Base-by-base conservation (phyloP, 2,329 filamentous ascomycete genomes). In the Incumbomyces lentus region DNA sequence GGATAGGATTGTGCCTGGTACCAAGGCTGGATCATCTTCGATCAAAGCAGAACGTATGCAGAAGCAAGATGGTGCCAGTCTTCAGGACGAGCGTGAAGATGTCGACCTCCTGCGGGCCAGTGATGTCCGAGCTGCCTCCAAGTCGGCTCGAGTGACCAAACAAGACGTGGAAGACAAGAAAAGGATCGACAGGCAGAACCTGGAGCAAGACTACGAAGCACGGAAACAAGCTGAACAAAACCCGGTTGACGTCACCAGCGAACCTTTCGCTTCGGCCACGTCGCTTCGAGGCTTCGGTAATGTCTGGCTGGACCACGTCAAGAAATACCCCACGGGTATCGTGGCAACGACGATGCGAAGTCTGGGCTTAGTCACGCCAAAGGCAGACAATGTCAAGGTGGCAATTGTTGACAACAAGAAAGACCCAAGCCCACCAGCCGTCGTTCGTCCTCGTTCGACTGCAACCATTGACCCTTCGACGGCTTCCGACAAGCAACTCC, bases 81-180 rank as follows among this genome's bases (percentile, higher is more conserved):
- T 47, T 19, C 19, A 38, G 37, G 37, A 38, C 30, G 49, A 22
- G 13, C 13, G 18, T 5, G 58, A 62, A 32, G 59, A 62, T 44
- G 47, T 67, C 22, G 59, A 64, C 31, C 47, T 57, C n/a, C 51
- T 67, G 34, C 55, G 58, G 33, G 60, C 63, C 2, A 63, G 58
- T 44, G 64, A 66, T 51, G 61, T 67, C 16, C 59, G 64, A 39
- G 59, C 60, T 11, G 51, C 56, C 17, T 64, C 60, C 45, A 53
- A 54, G 40, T 26, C 47, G 39, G 30, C 53, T 11, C 54, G 51
- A 29, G 49, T 48, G 10, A 51, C 55, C n/a, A 55, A 52, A 26
- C 53, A 52, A 14, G 49, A 57, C 6, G 30, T 50, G 4, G 55
- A 58, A 8, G 40, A 46, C 3, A 48, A 53, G 29, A 56, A 55